A percentile compares a stretch with the other conserved stretches of the same genome.
phyloP scores from a whole-genome alignment of 371 early-diverging fungal species.

The Circinella minor region DNA sequence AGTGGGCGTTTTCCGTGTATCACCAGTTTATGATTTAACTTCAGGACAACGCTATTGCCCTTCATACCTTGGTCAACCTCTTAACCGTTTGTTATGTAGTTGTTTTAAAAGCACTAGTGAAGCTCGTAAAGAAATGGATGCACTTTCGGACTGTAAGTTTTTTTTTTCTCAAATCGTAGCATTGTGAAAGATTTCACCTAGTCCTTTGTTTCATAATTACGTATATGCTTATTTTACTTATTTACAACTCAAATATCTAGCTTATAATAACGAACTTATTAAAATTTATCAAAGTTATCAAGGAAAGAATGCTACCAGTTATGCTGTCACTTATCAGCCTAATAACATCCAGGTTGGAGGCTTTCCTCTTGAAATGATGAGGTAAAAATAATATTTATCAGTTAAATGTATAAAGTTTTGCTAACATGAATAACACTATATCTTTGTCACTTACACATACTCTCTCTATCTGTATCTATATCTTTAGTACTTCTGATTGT shows the following conservation, averaged over 20 bases:
- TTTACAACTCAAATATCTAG: background rate
- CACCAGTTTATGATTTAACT: constrained; percentile 16
- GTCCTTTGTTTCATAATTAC: no score
- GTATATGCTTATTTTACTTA: background rate
- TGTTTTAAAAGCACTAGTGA: background rate
- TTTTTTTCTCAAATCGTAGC: no score
- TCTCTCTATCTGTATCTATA: background rate
- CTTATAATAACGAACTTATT: constrained; percentile 15
- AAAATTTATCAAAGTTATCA: constrained; percentile 20
- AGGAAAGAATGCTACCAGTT: background rate
- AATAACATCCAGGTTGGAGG: constrained; percentile 13
- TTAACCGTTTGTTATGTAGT: background rate
- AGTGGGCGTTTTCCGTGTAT: constrained; percentile 20
- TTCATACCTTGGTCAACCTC: background rate
- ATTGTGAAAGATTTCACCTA: no score
- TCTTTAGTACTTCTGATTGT: constrained; percentile 19
- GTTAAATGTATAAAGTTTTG: background rate
- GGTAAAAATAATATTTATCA: constrained; percentile 1
- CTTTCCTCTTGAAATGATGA: constrained; percentile 17
- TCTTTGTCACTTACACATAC: no score
- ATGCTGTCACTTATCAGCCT: constrained; percentile 19
- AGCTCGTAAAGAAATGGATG: background rate
- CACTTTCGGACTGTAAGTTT: background rate
- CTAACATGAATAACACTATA: background rate
- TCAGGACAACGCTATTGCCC: background rate